Conservation (phyloP, 768 basidiomycete genomes). For the Agaricus blazei region DNA sequence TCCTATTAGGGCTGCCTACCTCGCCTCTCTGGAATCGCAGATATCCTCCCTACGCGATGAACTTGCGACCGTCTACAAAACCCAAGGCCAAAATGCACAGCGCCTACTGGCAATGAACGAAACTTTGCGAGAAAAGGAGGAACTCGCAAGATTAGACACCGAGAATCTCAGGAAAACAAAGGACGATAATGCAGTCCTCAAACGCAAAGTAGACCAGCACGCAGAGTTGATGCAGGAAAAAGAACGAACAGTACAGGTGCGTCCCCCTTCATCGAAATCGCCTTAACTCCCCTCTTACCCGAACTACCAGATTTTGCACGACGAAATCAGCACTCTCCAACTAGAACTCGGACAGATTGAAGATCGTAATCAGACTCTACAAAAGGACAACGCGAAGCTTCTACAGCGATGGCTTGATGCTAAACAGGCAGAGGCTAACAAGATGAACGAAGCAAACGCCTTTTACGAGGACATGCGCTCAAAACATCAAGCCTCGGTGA, state of each 20-base stretch:
- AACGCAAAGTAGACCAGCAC: constrained; percentile 79
- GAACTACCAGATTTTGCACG: constrained; percentile 71
- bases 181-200: constrained; percentile 68
- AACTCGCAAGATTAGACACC: constrained; percentile 72
- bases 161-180: constrained; percentile 74
- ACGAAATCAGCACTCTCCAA: constrained; percentile 89
- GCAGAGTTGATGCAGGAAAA: constrained; percentile 84
- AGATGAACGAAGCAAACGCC: constrained; percentile 91
- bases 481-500: constrained; percentile 56
- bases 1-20: constrained; percentile 82
- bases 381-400: constrained; percentile 91
- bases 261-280: constrained; percentile 20
- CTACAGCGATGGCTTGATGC: constrained; percentile 96
- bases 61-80: constrained; percentile 91
- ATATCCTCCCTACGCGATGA: constrained; percentile 90
- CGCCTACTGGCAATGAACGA: constrained; percentile 92
- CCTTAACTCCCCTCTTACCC: constrained; percentile 7
- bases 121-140: constrained; percentile 90
- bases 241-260: constrained; percentile 83
- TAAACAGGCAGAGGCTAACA: constrained; percentile 88
- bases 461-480: constrained; percentile 88
- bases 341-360: constrained; percentile 89
- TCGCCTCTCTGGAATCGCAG: constrained; percentile 89
- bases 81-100: constrained; percentile 94
- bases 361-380: constrained; percentile 80